Conservation (phyloP, 352 stramenopile species). For the Phytophthora multivora region DNA sequence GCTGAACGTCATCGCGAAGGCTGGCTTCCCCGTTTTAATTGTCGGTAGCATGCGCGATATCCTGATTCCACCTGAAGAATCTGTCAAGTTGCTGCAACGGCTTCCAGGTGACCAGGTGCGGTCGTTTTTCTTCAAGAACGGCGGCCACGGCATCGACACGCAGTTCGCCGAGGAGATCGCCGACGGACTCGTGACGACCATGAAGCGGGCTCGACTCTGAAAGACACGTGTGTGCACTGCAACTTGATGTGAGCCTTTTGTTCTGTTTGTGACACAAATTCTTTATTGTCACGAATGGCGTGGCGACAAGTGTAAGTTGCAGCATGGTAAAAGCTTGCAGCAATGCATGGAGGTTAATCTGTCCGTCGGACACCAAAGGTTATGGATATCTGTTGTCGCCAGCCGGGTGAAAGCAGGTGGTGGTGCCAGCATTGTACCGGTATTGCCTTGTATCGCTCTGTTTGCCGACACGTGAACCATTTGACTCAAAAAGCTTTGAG, state of each 20-base stretch:
- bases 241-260: constrained; percentile 8
- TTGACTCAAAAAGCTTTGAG: neutral
- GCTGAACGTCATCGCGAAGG: constrained; percentile 33
- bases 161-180: constrained; percentile 38
- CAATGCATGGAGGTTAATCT: neutral
- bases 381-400: neutral
- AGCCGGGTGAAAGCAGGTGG: neutral
- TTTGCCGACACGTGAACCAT: neutral
- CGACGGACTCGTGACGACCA: constrained; percentile 28
- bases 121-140: constrained; percentile 33
- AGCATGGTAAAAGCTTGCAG: no score
- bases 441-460: neutral
- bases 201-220: constrained; percentile 28
- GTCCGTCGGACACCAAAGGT: constrained; percentile 7
- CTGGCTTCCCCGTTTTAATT: constrained; percentile 49
- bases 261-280: neutral
- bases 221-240: neutral
- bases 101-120: constrained; percentile 27
- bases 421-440: neutral
- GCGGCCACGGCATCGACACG: constrained; percentile 35
- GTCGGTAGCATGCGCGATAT: constrained; percentile 46
- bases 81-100: constrained; percentile 24
- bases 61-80: constrained; percentile 42
- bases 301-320: neutral
- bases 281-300: neutral